phyloP scores from a whole-genome alignment of 75 land plant species.

The Pinus taeda region DNA sequence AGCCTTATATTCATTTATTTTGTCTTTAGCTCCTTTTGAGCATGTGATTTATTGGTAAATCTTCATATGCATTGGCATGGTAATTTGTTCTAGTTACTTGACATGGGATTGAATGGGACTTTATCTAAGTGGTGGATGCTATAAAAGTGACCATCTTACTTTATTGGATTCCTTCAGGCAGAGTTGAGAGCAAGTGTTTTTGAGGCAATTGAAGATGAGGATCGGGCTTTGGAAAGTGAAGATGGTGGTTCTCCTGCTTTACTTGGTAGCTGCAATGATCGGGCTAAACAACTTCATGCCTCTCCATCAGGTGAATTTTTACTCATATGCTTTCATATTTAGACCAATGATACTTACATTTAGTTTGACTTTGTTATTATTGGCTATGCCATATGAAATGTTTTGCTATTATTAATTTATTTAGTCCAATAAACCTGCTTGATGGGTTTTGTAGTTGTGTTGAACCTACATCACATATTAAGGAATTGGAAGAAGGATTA shows the following conservation, averaged over 20 bases:
- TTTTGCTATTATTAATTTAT: too few species aligned
- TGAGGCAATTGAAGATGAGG: constrained; percentile 99
- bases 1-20: not conserved
- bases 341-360: not conserved
- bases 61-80: not conserved
- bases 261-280: constrained; percentile 91
- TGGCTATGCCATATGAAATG: too few species aligned
- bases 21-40: not conserved
- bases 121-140: too few species aligned
- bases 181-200: constrained; percentile 98
- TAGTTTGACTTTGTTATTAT: not conserved
- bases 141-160: too few species aligned
- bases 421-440: too few species aligned
- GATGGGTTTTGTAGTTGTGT: too few species aligned
- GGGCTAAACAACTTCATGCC: constrained; percentile 88
- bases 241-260: constrained; percentile 77
- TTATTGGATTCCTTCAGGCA: constrained; percentile 46
- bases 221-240: constrained; percentile 72
- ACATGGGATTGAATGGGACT: too few species aligned
- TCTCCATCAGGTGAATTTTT: constrained; percentile 70
- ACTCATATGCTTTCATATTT: not conserved
- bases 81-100: too few species aligned
- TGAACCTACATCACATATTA: too few species aligned
- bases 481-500: too few species aligned
- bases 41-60: not conserved